Percentiles rank a stretch among this genome's conserved stretches.
Evolutionary conservation across 805 yeast genomes (phyloP).

Genomic region (Ascoidea tarda): DNA sequence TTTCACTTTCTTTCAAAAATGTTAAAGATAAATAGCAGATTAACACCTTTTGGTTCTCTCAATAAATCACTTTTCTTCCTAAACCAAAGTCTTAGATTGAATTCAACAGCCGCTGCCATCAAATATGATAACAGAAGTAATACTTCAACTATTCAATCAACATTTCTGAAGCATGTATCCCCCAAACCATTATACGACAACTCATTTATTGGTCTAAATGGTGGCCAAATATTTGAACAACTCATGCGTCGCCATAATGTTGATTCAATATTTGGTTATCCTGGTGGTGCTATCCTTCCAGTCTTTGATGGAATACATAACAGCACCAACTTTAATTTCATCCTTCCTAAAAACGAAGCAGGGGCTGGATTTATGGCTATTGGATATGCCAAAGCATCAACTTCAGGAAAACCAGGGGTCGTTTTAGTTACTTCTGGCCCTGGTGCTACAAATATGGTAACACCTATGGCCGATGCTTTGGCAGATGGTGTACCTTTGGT

Average conservation of each 20-base stretch:
- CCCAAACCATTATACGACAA: conserved; percentile 41
- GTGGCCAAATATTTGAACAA: conserved; percentile 97
- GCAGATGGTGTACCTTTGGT: conserved; percentile 96
- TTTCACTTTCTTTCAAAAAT: too few relatives aligned
- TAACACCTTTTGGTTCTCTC: too few relatives aligned
- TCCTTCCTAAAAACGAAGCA: conserved; percentile 93
- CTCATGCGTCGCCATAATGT: conserved; percentile 96
- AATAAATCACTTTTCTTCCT: too few relatives aligned
- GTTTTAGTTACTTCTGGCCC: conserved; percentile 99
- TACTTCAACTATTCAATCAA: too few relatives aligned
- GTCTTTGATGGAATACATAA: conserved; percentile 95
- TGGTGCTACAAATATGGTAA: conserved; percentile 95
- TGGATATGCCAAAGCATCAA: conserved; percentile 87
- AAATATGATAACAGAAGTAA: too few relatives aligned
- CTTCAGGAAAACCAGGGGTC: conserved; percentile 85
- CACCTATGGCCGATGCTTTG: conserved; percentile 97
- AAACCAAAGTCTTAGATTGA: too few relatives aligned
- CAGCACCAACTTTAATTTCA: conserved; percentile 77
- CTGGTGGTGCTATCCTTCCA: conserved; percentile 98
- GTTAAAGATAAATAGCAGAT: too few relatives aligned
- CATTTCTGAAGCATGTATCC: not conserved
- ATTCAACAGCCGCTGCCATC: too few relatives aligned
- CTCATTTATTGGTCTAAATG: conserved; percentile 90
- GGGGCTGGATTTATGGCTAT: conserved; percentile 99
- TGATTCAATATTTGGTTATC: conserved; percentile 93